These are phyloP conservation scores for Hypoxylon sp. DNA, from an alignment of 2,329 filamentous ascomycete genomes.

Conservation along the genomic window DNA sequence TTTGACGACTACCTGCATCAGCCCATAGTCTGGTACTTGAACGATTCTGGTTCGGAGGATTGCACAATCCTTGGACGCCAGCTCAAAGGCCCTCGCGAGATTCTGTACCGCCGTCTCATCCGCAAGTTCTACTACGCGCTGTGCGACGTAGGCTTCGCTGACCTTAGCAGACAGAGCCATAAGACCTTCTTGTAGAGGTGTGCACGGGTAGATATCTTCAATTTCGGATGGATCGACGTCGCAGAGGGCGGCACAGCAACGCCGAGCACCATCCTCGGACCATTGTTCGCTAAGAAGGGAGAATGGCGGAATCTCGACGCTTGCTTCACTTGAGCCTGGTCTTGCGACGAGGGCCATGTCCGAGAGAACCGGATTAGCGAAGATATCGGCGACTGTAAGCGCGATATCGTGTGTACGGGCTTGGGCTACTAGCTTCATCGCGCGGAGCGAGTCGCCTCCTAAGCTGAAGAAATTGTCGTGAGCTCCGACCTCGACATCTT, in stretches of 20 bases:
- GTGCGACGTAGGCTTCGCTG: constrained; percentile 65
- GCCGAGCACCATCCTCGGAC: constrained; percentile 51
- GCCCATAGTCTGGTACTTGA: constrained; percentile 58
- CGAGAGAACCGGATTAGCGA: constrained; percentile 59
- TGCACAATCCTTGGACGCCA: constrained; percentile 53
- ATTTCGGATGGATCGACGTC: constrained; percentile 53
- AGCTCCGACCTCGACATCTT: constrained; percentile 49
- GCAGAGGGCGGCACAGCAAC: constrained; percentile 58
- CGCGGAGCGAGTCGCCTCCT: constrained; percentile 62
- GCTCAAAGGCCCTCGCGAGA: constrained; percentile 59
- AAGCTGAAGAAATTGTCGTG: constrained; percentile 52
- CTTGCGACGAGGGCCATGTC: constrained; percentile 58
- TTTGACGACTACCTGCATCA: constrained; percentile 62
- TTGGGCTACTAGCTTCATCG: constrained; percentile 63
- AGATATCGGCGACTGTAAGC: constrained; percentile 61
- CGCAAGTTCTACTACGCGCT: constrained; percentile 59
- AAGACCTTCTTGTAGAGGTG: constrained; percentile 66
- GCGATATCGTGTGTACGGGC: constrained; percentile 56
- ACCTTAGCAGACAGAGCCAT: constrained; percentile 66
- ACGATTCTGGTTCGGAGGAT: constrained; percentile 65
- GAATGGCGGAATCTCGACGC: constrained; percentile 53
- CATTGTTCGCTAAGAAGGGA: constrained; percentile 56
- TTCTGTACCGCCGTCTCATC: constrained; percentile 53
- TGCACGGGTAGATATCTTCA: constrained; percentile 67
- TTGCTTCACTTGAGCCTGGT: constrained; percentile 42